These are phyloP conservation scores for Polyporus arcularius DNA, from an alignment of 768 basidiomycete genomes.

Conservation along the genomic window DNA sequence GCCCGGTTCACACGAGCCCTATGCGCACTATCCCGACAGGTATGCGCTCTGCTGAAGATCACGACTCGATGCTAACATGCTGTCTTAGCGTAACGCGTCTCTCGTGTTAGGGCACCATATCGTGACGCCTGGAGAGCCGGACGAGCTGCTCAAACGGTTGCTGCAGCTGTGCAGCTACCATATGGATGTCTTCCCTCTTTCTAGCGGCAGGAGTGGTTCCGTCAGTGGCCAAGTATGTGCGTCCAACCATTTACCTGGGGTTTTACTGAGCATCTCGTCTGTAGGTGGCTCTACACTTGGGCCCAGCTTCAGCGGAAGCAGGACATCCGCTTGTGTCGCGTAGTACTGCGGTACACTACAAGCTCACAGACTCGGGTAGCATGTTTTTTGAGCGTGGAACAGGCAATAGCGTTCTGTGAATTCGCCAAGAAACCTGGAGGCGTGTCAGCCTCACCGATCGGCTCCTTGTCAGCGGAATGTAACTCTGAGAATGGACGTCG, in stretches of 20 bases:
- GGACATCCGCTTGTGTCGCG: conserved; percentile 47
- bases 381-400: conserved; percentile 77
- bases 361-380: conserved; percentile 63
- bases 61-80: too few species aligned
- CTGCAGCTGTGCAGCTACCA: conserved; percentile 68
- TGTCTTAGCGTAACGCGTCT: conserved; percentile 48
- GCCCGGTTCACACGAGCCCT: conserved; percentile 62
- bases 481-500: too few species aligned
- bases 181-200: conserved; percentile 68
- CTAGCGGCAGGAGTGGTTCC: conserved; percentile 74
- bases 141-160: conserved; percentile 59
- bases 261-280: not conserved
- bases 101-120: conserved; percentile 69
- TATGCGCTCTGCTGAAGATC: conserved; percentile 15
- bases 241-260: too few species aligned
- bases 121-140: conserved; percentile 51
- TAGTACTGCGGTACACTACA: conserved; percentile 65
- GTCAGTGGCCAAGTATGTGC: conserved; percentile 71
- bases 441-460: not conserved
- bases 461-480: too few species aligned
- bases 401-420: conserved; percentile 58
- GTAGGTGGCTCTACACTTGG: conserved; percentile 65
- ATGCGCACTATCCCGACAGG: conserved; percentile 56
- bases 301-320: conserved; percentile 41
- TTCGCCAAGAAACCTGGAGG: not conserved